Evolutionary conservation across 495 filamentous ascomycete genomes (phyloP).

Genomic region (Penicillium psychrofluorescens): DNA sequence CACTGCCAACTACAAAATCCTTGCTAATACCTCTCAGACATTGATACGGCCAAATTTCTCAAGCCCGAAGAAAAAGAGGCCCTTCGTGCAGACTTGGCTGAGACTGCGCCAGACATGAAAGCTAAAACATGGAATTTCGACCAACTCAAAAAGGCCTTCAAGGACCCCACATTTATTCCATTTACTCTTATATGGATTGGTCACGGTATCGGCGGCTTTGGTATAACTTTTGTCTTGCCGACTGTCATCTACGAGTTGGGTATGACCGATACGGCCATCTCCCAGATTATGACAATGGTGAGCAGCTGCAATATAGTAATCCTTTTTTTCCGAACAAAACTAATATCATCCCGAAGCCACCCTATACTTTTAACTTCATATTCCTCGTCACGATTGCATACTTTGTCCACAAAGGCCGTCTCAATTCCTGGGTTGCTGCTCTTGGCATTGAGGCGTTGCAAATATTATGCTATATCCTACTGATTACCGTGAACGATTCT

Average conservation of each 20-base stretch:
- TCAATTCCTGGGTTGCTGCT: too few species aligned
- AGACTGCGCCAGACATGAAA: too few species aligned
- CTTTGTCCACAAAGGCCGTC: too few species aligned
- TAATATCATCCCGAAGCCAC: too few species aligned
- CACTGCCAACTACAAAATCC: background rate
- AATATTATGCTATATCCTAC: too few species aligned
- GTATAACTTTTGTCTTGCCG: conserved; percentile 35
- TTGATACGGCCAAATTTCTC: conserved; percentile 17
- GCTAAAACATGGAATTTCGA: too few species aligned
- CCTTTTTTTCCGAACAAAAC: too few species aligned
- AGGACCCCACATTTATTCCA: conserved; percentile 1
- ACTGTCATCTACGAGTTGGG: conserved; percentile 38
- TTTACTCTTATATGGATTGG: conserved; percentile 32
- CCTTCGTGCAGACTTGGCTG: too few species aligned
- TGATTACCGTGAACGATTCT: too few species aligned
- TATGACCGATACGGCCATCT: conserved; percentile 22
- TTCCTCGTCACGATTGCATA: too few species aligned
- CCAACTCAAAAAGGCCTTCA: conserved; percentile 8
- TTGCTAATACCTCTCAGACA: conserved; percentile 8
- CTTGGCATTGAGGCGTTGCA: too few species aligned
- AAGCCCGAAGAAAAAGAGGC: conserved; percentile 16
- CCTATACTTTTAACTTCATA: too few species aligned
- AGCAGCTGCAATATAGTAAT: background rate
- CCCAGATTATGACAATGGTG: background rate
- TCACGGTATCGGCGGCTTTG: conserved; percentile 35